These are phyloP conservation scores for Coemansia sp. DNA, from an alignment of 192 early-diverging fungal species.

Conservation along the genomic window DNA sequence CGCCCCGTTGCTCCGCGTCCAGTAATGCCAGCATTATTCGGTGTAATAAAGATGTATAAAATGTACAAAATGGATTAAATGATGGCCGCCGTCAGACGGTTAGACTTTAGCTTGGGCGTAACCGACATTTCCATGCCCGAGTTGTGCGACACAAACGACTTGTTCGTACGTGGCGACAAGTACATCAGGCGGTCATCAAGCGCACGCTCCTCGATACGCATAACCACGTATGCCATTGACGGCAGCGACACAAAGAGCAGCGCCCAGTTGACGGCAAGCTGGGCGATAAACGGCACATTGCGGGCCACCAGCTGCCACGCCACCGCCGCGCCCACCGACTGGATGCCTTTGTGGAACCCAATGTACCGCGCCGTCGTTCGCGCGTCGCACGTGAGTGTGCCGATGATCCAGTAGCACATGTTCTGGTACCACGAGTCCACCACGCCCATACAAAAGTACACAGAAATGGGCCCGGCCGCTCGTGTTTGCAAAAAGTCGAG, in stretches of 20 bases:
- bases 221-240: conserved; percentile 34
- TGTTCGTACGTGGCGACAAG: conserved; percentile 8
- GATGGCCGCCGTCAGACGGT: neutral
- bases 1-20: neutral
- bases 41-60: neutral
- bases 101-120: neutral
- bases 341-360: conserved; percentile 84
- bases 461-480: conserved; percentile 59
- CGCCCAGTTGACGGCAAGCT: conserved; percentile 49
- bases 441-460: conserved; percentile 75
- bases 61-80: no score
- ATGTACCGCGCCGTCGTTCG: conserved; percentile 66
- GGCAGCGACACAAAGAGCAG: conserved; percentile 38
- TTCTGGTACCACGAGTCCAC: conserved; percentile 80
- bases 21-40: neutral
- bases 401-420: conserved; percentile 80
- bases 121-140: neutral
- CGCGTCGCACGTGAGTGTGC: conserved; percentile 78
- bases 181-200: conserved; percentile 36
- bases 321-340: conserved; percentile 69
- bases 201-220: conserved; percentile 36
- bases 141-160: neutral
- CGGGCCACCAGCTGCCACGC: conserved; percentile 67
- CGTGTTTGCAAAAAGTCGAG: conserved; percentile 37
- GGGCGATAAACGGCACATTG: conserved; percentile 45